Conservation (phyloP, 352 stramenopile genomes). For the Phytophthora agathidicida region DNA sequence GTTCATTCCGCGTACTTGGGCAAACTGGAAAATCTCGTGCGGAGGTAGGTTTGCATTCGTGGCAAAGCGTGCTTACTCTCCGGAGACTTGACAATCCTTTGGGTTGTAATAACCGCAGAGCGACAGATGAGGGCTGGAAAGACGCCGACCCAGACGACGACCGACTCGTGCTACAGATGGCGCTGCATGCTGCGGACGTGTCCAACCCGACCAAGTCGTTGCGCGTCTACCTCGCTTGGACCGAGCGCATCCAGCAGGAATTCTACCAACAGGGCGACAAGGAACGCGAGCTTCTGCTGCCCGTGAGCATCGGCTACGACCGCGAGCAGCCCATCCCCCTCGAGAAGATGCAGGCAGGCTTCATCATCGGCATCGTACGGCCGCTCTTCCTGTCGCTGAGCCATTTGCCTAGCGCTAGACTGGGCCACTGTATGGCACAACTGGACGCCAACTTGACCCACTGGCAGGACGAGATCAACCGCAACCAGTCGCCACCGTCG, state of each 20-base stretch:
- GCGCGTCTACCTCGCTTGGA: constrained; percentile 83
- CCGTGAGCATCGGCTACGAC: constrained; percentile 91
- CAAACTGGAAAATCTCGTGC: constrained; percentile 79
- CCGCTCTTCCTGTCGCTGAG: constrained; percentile 74
- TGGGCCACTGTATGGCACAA: constrained; percentile 69
- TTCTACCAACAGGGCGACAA: constrained; percentile 96
- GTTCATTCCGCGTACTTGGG: constrained; percentile 80
- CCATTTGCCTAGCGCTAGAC: constrained; percentile 51
- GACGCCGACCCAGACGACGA: constrained; percentile 68
- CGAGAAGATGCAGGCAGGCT: constrained; percentile 92
- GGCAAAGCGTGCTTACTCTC: too few species aligned
- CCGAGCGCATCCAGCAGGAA: constrained; percentile 91
- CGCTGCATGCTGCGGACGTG: constrained; percentile 92
- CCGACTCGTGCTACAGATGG: constrained; percentile 76
- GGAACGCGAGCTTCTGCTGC: constrained; percentile 87
- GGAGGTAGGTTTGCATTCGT: constrained; percentile 35
- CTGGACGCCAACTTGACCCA: constrained; percentile 69
- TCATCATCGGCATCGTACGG: constrained; percentile 93
- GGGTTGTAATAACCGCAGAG: constrained; percentile 13
- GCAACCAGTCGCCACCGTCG: constrained; percentile 30
- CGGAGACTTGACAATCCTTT: constrained; percentile 1
- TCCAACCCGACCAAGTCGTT: constrained; percentile 92
- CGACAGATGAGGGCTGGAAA: constrained; percentile 58
- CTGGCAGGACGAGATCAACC: constrained; percentile 74
- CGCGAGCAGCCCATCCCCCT: constrained; percentile 85